Percentiles rank a stretch among this genome's conserved stretches.
phyloP scores from a whole-genome alignment of 805 yeast species.

The Yarrowia sp. region DNA sequence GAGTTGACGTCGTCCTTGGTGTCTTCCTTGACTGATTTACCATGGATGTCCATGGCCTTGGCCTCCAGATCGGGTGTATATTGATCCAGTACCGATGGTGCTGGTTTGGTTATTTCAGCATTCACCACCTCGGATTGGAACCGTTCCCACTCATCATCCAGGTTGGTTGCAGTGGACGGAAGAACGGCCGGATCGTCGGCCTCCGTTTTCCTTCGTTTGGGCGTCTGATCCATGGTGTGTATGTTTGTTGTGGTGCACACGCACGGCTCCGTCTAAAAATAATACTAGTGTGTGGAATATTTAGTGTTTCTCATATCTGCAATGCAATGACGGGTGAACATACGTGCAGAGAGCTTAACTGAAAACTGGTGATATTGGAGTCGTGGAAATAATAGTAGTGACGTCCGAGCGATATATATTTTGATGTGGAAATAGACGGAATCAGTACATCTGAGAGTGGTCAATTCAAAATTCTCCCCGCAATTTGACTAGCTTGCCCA shows the following conservation, averaged over 20 bases:
- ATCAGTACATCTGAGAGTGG: no score
- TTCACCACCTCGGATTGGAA: slow-evolving; percentile 11
- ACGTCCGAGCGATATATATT: no score
- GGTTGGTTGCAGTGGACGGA: background rate
- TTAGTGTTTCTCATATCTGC: background rate
- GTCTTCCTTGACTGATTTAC: background rate
- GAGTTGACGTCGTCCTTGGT: background rate
- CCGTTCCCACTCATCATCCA: slow-evolving; percentile 18
- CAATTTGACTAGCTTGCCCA: background rate
- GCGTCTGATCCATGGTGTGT: slow-evolving; percentile 3
- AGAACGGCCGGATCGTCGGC: slow-evolving; percentile 1
- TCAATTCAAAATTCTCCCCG: background rate
- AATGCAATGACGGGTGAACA: background rate
- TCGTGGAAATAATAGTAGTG: background rate
- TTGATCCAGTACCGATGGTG: slow-evolving; percentile 3
- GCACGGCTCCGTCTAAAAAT: slow-evolving; percentile 16
- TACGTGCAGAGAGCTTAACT: background rate
- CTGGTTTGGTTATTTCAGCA: background rate
- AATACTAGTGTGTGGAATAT: background rate
- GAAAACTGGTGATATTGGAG: background rate
- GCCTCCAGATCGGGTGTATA: background rate
- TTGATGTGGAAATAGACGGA: background rate
- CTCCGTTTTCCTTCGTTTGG: slow-evolving; percentile 13
- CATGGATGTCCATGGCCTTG: slow-evolving; percentile 8
- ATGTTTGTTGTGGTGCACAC: background rate